phyloP scores from a whole-genome alignment of 441 rosid genomes.

The Bruguiera hainesii region DNA sequence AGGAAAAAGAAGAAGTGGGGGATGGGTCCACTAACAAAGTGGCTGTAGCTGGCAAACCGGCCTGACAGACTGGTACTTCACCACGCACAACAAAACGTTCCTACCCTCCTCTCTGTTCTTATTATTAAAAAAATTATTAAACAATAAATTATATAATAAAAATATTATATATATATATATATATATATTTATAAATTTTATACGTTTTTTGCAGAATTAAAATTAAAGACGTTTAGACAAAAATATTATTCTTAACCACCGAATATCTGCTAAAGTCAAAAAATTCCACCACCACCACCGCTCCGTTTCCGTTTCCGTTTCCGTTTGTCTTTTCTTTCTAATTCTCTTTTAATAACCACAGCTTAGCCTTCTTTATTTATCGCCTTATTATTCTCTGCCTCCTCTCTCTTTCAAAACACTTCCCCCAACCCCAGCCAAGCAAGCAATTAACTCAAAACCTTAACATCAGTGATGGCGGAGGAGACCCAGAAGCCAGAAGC shows the following conservation, averaged over 20 bases:
- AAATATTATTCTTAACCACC: no score
- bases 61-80: conserved; percentile 26
- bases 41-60: conserved; percentile 27
- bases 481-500: conserved; percentile 40
- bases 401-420: no score
- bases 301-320: conserved; percentile 1
- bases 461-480: conserved; percentile 46
- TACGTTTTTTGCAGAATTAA: no score
- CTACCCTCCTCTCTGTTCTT: neutral
- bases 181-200: no score
- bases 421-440: no score
- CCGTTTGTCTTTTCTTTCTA: neutral
- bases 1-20: neutral
- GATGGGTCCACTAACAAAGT: conserved; percentile 25
- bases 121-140: no score
- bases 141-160: no score
- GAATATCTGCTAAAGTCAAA: neutral
- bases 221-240: no score
- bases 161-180: no score
- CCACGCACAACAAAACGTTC: neutral
- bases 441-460: no score
- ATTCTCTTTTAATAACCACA: neutral
- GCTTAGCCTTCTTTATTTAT: neutral
- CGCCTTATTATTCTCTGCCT: no score
- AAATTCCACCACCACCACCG: neutral